Evolutionary conservation across 2,329 filamentous ascomycete genomes (phyloP), one percentile per base, ranked within the genome.

Genomic region (Colletotrichum nymphaeae): DNA sequence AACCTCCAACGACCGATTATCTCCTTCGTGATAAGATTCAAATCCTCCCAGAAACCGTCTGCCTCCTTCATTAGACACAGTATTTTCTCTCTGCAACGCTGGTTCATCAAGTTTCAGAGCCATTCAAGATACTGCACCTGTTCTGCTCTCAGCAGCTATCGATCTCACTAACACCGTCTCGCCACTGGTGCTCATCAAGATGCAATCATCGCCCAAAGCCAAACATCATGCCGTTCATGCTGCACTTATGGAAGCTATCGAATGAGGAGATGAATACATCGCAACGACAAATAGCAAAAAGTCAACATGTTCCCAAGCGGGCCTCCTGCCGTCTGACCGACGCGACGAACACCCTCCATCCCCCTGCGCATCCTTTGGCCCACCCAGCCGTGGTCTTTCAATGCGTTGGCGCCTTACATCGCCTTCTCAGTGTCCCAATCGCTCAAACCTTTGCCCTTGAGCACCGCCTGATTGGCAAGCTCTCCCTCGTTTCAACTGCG

Each of bases 351-450:
- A 49, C 42, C 42, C 42, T 35, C 22, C 37, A 30, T 58, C 66
- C 70, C 26, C 63, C 64, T 68, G 66, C 32, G 46, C 70, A 24
- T 46, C 62, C n/a, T 72, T 46, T 55, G 58, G 59, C 37, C 66
- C 70, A 69, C 70, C 35, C 32, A 19, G 49, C 53, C 52, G 26
- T 46, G n/a, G 46, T 57, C 53, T 57, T 49, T 22, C 19, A 49
- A 72, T 69, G 70, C 65, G 60, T 72, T 72, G 70, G 66, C 70
- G 70, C 70, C 70, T 69, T 72, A 72, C 66, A 35, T 58, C 19
- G 24, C 63, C 55, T 19, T 46, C 53, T 24, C 42, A 59, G 42
- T 64, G 59, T 30, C 52, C 42, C 30, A 63, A 32, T 58, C 37
- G 65, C 16, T 42, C 65, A 37, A 68, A 58, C 46, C 16, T 58